Evolutionary conservation across 805 yeast genomes (phyloP).

Genomic region (Ogataea nakhonphanomensis): DNA sequence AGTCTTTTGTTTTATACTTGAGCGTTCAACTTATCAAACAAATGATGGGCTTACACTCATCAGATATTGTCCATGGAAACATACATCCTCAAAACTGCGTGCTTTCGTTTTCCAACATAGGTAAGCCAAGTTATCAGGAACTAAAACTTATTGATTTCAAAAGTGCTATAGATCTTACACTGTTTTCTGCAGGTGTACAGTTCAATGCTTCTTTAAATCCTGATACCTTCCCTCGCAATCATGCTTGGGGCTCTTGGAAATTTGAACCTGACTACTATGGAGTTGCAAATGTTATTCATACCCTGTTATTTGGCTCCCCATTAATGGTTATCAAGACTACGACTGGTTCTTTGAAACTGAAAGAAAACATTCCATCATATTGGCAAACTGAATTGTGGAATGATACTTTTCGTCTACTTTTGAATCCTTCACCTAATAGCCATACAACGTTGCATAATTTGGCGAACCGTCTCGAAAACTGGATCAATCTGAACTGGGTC

Average conservation of each 20-base stretch:
- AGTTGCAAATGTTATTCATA: slow-evolving; percentile 68
- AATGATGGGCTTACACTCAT: slow-evolving; percentile 57
- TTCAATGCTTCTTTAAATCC: slow-evolving; percentile 61
- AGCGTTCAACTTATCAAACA: slow-evolving; percentile 61
- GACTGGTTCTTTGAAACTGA: slow-evolving; percentile 31
- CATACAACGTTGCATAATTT: slow-evolving; percentile 1
- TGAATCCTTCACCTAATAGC: slow-evolving; percentile 46
- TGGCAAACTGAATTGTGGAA: slow-evolving; percentile 77
- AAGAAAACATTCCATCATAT: slow-evolving; percentile 57
- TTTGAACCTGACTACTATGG: slow-evolving; percentile 85
- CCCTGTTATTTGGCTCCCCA: slow-evolving; percentile 65
- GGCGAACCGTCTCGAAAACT: slow-evolving; percentile 12
- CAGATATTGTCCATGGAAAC: slow-evolving; percentile 79
- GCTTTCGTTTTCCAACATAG: slow-evolving; percentile 38
- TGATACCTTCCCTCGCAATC: slow-evolving; percentile 68
- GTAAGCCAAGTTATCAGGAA: slow-evolving; percentile 20
- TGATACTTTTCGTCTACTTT: slow-evolving; percentile 55
- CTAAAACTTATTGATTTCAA: slow-evolving; percentile 70
- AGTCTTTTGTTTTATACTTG: slow-evolving; percentile 57
- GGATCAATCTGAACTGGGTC: slow-evolving; percentile 15
- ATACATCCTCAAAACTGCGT: slow-evolving; percentile 83
- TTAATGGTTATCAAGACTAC: slow-evolving; percentile 38
- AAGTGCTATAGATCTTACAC: slow-evolving; percentile 65
- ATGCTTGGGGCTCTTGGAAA: slow-evolving; percentile 59
- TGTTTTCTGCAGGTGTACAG: slow-evolving; percentile 47